Conservation (phyloP, 2,329 filamentous ascomycete genomes). For the Tolypocladium paradoxum region DNA sequence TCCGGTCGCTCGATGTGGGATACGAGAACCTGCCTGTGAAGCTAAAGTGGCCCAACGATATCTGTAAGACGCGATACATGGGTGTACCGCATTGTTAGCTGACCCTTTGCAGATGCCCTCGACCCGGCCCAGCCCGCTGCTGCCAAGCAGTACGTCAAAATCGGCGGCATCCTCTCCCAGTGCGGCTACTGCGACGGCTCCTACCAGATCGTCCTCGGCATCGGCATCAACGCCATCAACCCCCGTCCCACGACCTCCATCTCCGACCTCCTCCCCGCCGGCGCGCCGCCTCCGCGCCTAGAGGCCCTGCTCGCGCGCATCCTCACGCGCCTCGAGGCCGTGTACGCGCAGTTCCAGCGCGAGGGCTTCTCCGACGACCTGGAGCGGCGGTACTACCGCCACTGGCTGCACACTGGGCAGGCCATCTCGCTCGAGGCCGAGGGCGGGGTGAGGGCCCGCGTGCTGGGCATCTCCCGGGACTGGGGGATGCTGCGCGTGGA, state of each 20-base stretch:
- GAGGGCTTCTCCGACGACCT: slow-evolving; percentile 65
- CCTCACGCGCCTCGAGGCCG: slow-evolving; percentile 62
- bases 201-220: slow-evolving; percentile 78
- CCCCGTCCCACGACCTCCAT: slow-evolving; percentile 78
- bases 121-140: slow-evolving; percentile 46
- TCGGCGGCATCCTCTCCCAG: slow-evolving; percentile 87
- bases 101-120: slow-evolving; percentile 41
- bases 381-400: slow-evolving; percentile 64
- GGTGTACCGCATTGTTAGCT: neutral
- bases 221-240: slow-evolving; percentile 81
- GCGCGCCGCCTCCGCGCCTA: slow-evolving; percentile 47
- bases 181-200: slow-evolving; percentile 65
- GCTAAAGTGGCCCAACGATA: slow-evolving; percentile 97
- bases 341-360: slow-evolving; percentile 66
- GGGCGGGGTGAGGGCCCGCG: slow-evolving; percentile 60
- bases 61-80: slow-evolving; percentile 40
- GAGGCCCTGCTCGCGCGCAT: slow-evolving; percentile 78
- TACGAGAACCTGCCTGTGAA: slow-evolving; percentile 71
- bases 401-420: slow-evolving; percentile 78
- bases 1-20: slow-evolving; percentile 66
- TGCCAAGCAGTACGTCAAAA: slow-evolving; percentile 61
- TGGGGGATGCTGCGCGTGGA: slow-evolving; percentile 82
- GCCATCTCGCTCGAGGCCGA: slow-evolving; percentile 67
- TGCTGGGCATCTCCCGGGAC: slow-evolving; percentile 83
- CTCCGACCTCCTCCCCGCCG: slow-evolving; percentile 53